Conservation (phyloP, 1,284 basidiomycete genomes). For the Ustilago bromivora region DNA sequence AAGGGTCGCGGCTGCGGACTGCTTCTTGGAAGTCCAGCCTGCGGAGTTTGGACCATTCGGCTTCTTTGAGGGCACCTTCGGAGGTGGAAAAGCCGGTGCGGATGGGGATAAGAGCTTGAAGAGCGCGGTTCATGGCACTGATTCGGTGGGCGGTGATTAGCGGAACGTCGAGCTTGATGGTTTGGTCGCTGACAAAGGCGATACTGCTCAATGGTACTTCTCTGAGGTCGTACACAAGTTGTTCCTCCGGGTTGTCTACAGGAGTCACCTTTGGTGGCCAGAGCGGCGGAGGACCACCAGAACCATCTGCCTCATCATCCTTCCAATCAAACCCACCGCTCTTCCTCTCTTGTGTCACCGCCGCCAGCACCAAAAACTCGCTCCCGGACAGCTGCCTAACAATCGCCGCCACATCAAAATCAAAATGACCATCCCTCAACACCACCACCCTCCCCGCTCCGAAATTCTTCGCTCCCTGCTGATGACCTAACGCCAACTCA, state of each 20-base stretch:
- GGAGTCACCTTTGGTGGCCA: slow-evolving; percentile 34
- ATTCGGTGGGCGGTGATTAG: slow-evolving; percentile 73
- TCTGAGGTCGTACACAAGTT: slow-evolving; percentile 77
- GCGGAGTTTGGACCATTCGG: slow-evolving; percentile 84
- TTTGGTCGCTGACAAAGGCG: slow-evolving; percentile 78
- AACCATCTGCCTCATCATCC: neutral
- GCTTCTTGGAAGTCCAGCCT: slow-evolving; percentile 93
- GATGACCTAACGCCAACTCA: slow-evolving; percentile 76
- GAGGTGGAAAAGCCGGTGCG: slow-evolving; percentile 12
- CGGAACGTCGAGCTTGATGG: slow-evolving; percentile 74
- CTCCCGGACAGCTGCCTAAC: slow-evolving; percentile 77
- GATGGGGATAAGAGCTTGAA: slow-evolving; percentile 36
- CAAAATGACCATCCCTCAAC: slow-evolving; percentile 80
- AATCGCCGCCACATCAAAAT: slow-evolving; percentile 80
- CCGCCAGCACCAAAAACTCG: slow-evolving; percentile 81
- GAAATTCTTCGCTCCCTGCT: slow-evolving; percentile 79
- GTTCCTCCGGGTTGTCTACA: slow-evolving; percentile 12
- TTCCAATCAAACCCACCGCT: slow-evolving; percentile 71
- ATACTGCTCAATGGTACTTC: slow-evolving; percentile 82
- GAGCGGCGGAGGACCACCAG: slow-evolving; percentile 19
- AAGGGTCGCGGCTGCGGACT: slow-evolving; percentile 76
- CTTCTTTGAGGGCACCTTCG: slow-evolving; percentile 49
- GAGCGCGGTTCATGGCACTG: slow-evolving; percentile 73
- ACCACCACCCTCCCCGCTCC: slow-evolving; percentile 83
- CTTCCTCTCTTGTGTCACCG: slow-evolving; percentile 73